Percentiles rank a stretch among this genome's conserved stretches.
These are phyloP conservation scores for Dactylis glomerata DNA, from an alignment of 176 grass and related monocot genomes.

Conservation along the genomic window DNA sequence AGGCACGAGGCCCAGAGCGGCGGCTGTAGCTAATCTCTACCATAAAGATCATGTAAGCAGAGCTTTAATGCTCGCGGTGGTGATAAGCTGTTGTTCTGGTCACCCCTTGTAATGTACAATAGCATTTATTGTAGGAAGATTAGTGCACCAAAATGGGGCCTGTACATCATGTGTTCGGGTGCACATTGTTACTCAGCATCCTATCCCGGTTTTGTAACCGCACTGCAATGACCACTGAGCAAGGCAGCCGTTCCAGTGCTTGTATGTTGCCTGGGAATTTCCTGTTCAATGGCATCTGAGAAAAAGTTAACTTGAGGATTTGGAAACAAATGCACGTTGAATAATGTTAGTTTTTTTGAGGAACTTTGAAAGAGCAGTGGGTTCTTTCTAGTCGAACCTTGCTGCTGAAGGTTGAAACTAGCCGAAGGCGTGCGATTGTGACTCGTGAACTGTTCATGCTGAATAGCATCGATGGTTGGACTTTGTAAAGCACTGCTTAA, in stretches of 20 bases:
- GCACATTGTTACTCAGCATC: not conserved
- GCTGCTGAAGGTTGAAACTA: not conserved
- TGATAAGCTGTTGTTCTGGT: slow-evolving; percentile 1
- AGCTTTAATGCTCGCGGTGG: slow-evolving; percentile 9
- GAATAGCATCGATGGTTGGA: not conserved
- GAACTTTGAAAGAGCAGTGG: not conserved
- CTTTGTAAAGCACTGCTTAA: not conserved
- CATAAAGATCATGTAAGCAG: slow-evolving; percentile 17
- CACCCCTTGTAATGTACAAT: slow-evolving; percentile 40
- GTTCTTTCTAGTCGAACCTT: not conserved
- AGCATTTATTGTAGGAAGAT: slow-evolving; percentile 39
- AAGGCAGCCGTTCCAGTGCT: not conserved
- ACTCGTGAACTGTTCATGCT: not conserved
- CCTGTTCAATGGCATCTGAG: not conserved
- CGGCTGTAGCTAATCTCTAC: slow-evolving; percentile 16
- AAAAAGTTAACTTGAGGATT: not conserved
- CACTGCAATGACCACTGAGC: not conserved
- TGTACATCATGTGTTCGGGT: slow-evolving; percentile 10
- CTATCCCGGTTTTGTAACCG: not conserved
- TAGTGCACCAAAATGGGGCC: not conserved
- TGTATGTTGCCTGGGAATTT: not conserved
- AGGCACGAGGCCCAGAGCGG: not conserved
- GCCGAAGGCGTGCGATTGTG: not conserved
- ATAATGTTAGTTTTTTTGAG: not conserved
- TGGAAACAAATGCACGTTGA: not conserved